These are phyloP conservation scores for Ophiostoma montium DNA, from an alignment of 2,329 filamentous ascomycete genomes.

Conservation along the genomic window DNA sequence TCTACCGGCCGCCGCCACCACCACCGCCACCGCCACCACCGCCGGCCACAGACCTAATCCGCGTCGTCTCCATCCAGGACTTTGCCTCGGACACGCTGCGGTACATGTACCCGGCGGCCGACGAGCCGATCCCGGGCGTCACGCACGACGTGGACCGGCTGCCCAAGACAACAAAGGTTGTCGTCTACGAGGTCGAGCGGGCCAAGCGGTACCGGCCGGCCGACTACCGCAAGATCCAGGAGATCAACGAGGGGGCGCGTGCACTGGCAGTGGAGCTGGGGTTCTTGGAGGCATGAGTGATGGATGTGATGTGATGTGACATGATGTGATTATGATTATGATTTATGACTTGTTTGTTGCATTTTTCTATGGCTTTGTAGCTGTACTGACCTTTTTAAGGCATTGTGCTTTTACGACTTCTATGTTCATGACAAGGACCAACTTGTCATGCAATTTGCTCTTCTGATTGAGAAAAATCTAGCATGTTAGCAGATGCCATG, in stretches of 20 bases:
- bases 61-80: neutral
- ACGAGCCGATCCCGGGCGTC: neutral
- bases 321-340: neutral
- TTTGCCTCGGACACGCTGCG: neutral
- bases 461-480: no score
- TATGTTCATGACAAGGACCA: no score
- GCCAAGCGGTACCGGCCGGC: neutral
- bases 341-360: neutral
- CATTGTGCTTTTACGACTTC: no score
- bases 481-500: neutral
- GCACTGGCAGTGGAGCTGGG: neutral
- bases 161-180: neutral
- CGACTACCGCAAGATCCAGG: neutral
- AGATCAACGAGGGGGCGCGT: neutral
- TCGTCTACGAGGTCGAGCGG: neutral
- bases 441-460: no score
- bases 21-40: neutral
- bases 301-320: neutral
- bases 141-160: neutral
- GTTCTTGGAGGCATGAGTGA: neutral
- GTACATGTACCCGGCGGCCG: neutral
- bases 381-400: no score
- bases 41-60: neutral
- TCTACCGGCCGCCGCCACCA: neutral
- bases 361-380: no score